Evolutionary conservation across 352 stramenopile species (phyloP), one percentile per base, ranked within the genome.

Genomic region (Pythium pyrilobum): DNA sequence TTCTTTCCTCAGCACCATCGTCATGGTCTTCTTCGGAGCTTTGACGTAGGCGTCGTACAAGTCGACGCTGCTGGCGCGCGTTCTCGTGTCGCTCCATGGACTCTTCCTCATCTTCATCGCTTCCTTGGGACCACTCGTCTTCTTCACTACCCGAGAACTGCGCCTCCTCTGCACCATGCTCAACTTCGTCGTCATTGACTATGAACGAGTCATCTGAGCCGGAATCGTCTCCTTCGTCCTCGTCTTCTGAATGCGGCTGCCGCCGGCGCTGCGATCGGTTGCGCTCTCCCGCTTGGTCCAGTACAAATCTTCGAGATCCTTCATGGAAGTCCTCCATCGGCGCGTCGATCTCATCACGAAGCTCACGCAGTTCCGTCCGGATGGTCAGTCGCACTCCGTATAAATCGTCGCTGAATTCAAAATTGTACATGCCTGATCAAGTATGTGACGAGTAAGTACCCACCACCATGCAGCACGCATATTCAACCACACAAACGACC

Each of bases 131-230:
- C 77, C 28, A 61, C 58, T 12, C 44, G 37, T 9, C 47, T 36
- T 52, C 24, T 4, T 54, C 53, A 29, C 29, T 43, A 20, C 31
- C 53, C 12, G 53, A 61, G n/a, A 54, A 61, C 1, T 49, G 33
- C 2, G 45, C 64, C 7, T 59, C 55, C 23, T 69, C 45, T 38
- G 77, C 45, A 0, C 72, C 64, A 20, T 52, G n/a, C 5, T 41
- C 38, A 20, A 47, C 61, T 24, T 80, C 52, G 29, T 85, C 74
- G 37, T 86, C 67, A 16, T 62, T 53, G 11, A 86, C 77, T 34
- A 90, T 84, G 27, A 90, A 90, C 12, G 74, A 90, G 51, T 88
- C 71, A 18, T 90, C 43, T 21, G 52, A 59, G 11, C 20, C 73
- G 3, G 69, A 81, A n/a, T 77, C 67, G 10, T 69, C 61, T 37